A percentile compares a stretch with the other conserved stretches of the same genome.
These are phyloP conservation scores for Mycena rosella DNA, from an alignment of 768 basidiomycete species.

Conservation along the genomic window DNA sequence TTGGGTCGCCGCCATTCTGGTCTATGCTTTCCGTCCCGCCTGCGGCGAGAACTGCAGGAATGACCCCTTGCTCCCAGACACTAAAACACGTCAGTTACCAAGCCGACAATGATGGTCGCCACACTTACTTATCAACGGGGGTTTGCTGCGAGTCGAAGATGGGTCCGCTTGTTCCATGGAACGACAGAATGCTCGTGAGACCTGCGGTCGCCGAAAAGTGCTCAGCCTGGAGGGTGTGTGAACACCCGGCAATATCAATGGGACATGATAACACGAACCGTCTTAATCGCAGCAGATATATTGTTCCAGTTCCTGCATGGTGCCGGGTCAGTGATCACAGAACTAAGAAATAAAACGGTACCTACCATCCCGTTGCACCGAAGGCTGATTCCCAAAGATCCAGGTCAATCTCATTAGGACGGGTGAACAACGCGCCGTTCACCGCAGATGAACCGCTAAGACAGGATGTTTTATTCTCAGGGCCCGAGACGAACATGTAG, in stretches of 20 bases:
- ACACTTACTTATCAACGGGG: conserved; percentile 3
- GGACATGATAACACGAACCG: conserved; percentile 7
- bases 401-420: conserved; percentile 9
- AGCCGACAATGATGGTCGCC: conserved; percentile 9
- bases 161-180: conserved; percentile 16
- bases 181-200: conserved; percentile 6
- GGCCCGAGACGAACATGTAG: neutral
- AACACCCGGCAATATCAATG: conserved; percentile 8
- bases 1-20: conserved; percentile 17
- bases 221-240: conserved; percentile 13
- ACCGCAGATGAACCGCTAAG: conserved; percentile 23
- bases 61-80: conserved; percentile 17
- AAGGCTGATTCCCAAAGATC: conserved; percentile 19
- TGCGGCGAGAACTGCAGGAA: conserved; percentile 12
- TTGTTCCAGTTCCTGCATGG: conserved; percentile 14
- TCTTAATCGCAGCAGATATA: conserved; percentile 13
- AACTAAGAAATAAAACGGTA: neutral
- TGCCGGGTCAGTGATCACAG: conserved; percentile 3
- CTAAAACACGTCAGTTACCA: conserved; percentile 11
- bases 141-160: conserved; percentile 11
- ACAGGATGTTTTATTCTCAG: conserved; percentile 1
- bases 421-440: conserved; percentile 19
- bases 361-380: conserved; percentile 19
- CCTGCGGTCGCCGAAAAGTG: conserved; percentile 14
- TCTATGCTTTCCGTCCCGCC: conserved; percentile 11